These are phyloP conservation scores for Paramecium biaurelia DNA, from an alignment of 73 alveolate genomes.

Conservation along the genomic window DNA sequence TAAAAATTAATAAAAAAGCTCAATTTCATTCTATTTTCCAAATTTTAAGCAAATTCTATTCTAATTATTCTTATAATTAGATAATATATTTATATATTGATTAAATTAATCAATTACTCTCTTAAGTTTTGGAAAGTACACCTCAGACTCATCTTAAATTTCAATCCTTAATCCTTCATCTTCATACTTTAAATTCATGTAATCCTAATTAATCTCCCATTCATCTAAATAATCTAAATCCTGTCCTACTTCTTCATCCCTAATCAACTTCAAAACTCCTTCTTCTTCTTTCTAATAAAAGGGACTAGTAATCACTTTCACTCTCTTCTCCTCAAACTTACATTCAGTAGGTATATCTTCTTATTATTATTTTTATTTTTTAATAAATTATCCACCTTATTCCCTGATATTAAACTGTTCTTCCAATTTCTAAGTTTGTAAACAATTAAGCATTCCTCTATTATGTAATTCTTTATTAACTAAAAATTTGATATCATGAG, in stretches of 20 bases:
- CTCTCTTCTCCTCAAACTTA: background rate
- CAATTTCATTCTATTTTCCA: background rate
- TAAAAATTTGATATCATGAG: background rate
- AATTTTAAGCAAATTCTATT: background rate
- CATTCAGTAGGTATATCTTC: background rate
- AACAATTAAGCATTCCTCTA: background rate
- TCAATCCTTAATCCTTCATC: background rate
- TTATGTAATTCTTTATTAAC: background rate
- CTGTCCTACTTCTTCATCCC: background rate
- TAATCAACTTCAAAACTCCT: background rate
- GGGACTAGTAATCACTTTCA: background rate
- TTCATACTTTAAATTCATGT: background rate
- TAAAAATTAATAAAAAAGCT: background rate
- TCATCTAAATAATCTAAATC: background rate
- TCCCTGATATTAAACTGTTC: background rate
- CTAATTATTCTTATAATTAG: background rate
- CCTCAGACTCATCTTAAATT: background rate
- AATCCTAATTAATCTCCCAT: background rate
- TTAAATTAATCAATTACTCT: background rate
- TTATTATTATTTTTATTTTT: background rate
- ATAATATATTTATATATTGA: background rate
- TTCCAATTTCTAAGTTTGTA: background rate
- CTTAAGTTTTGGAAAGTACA: background rate
- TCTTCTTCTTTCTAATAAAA: background rate
- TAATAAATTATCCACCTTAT: background rate